These are phyloP conservation scores for Tulasnella sp. DNA, from an alignment of 768 basidiomycete species.

Conservation along the genomic window DNA sequence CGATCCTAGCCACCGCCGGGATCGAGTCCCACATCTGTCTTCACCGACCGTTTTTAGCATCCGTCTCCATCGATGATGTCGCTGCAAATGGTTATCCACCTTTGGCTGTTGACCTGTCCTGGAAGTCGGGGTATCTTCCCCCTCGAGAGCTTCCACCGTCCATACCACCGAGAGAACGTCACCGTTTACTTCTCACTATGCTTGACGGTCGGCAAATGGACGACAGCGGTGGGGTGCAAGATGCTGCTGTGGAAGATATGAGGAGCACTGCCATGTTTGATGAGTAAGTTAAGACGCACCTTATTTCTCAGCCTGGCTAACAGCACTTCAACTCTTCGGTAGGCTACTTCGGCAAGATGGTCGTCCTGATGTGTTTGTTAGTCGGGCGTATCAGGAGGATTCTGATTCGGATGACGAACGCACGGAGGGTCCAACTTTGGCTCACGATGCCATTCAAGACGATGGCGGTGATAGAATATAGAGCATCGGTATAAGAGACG, in stretches of 20 bases:
- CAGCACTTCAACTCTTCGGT: too few species aligned
- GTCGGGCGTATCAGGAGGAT: too few species aligned
- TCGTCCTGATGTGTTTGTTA: too few species aligned
- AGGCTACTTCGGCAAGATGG: too few species aligned
- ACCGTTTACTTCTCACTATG: background rate
- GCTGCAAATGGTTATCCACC: background rate
- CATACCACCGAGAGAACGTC: background rate
- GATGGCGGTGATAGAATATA: too few species aligned
- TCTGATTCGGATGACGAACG: too few species aligned
- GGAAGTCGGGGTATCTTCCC: background rate
- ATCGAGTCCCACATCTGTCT: constrained; percentile 12
- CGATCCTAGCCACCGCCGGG: constrained; percentile 5
- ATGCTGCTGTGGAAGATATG: background rate
- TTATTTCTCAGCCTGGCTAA: too few species aligned
- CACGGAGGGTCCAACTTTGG: too few species aligned
- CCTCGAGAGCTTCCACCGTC: background rate
- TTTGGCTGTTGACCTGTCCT: background rate
- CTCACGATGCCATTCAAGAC: too few species aligned
- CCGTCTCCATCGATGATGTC: background rate
- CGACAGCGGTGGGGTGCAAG: background rate
- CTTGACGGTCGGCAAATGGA: background rate
- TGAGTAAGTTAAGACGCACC: background rate
- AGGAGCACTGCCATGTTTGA: constrained; percentile 6
- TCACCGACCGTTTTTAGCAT: constrained; percentile 4
- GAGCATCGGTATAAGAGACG: too few species aligned